Base-by-base conservation (phyloP, 306 rosid genomes). In the Luffa aegyptiaca region DNA sequence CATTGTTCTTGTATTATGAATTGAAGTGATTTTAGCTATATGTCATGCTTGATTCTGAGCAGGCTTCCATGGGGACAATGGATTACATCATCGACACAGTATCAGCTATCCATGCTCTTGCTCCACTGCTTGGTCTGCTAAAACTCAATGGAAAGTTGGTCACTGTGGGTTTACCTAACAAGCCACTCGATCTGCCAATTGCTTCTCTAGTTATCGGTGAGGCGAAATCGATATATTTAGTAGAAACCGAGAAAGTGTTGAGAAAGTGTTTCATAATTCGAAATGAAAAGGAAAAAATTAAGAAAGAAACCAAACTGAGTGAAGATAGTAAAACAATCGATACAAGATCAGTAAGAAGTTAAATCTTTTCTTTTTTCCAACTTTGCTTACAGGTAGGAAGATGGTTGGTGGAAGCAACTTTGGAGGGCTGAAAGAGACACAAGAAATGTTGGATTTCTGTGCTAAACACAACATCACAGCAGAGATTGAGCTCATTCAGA, bases 381-480 rank as follows among this genome's bases (percentile, higher is more conserved):
- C 58, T 72, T 41, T 42, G 21, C 26, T 9, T 71, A 55, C 88
- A 92, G 98, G 89, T 71, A 71, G 97, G 76, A 94, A 86, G 87
- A 92, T 94, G 70, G 82, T 94, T 21, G 98, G 97, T 21, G 98
- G 98, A 53, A 92, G 97, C 85, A 90, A 90, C 90, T 8, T 94
- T 1, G 98, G 98, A 80, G 97, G 97, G 73, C 13, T 92, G 26
- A 88, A 94, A 80, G 98, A 94, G 90, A 94, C 98, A 12, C 98
- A 94, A 59, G 98, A 94, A 81, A 94, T 94, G 98, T 92, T 94
- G 17, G 92, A 94, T 70, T 94, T 94, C 72, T 90, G 95, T 58
- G 97, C 80, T 46, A 85, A 91, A 72, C 97, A 92, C 86, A 84
- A 87, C 68, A 89, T 95, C 59, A 52, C 90, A 41, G 81, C 95